Conservation (phyloP, 83 land plant species). For the Picea abies region DNA sequence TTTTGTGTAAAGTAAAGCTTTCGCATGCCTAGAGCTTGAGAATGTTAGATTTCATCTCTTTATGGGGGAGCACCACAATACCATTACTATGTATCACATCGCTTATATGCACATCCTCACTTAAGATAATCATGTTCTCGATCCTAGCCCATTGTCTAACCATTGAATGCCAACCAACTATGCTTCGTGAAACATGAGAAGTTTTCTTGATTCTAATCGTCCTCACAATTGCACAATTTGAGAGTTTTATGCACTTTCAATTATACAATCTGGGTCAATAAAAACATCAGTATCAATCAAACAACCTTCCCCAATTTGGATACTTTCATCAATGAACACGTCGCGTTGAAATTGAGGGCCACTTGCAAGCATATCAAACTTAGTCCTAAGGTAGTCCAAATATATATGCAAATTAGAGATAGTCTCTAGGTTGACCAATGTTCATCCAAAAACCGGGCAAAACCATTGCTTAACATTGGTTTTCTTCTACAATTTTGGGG, state of each 20-base stretch:
- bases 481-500: constrained; percentile 76
- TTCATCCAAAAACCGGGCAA: constrained; percentile 91
- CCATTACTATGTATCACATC: constrained; percentile 88
- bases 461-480: constrained; percentile 77
- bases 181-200: constrained; percentile 67
- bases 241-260: constrained; percentile 82
- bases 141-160: constrained; percentile 67
- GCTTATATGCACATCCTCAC: constrained; percentile 88
- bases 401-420: constrained; percentile 82
- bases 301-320: constrained; percentile 83
- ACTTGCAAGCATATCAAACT: constrained; percentile 20
- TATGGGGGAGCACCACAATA: constrained; percentile 85
- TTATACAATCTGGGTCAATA: constrained; percentile 81
- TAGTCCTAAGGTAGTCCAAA: constrained; percentile 63
- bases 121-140: constrained; percentile 84
- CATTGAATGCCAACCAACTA: constrained; percentile 71
- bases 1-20: no score
- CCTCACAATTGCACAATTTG: constrained; percentile 86
- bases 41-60: constrained; percentile 85
- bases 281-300: constrained; percentile 94
- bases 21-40: constrained; percentile 88
- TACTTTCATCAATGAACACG: constrained; percentile 73
- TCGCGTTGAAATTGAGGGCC: constrained; percentile 36
- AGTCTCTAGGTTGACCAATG: constrained; percentile 89
- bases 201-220: constrained; percentile 83